Conservation (phyloP, 225 moss, liverwort and hornwort genomes). For the Pseudisothecium myosuroides region DNA sequence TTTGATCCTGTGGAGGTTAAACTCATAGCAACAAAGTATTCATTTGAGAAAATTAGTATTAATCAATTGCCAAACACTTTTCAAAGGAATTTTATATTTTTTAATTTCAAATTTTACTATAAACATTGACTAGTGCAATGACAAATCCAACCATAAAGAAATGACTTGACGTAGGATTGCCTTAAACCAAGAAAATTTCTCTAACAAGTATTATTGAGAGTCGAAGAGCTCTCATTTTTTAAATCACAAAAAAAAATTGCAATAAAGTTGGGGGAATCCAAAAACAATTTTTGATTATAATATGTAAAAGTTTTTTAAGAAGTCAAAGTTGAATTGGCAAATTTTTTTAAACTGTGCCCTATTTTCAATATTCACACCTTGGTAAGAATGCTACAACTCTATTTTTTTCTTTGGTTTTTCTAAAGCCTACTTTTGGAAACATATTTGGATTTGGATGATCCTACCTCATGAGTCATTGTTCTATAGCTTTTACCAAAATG, state of each 20-base stretch:
- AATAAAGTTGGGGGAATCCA: accelerated
- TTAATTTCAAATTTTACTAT: neutral
- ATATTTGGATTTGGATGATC: neutral
- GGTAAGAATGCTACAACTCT: neutral
- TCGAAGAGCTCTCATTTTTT: neutral
- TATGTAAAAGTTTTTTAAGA: neutral
- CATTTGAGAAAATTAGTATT: neutral
- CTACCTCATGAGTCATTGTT: neutral
- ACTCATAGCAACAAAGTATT: neutral
- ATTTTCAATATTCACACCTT: neutral
- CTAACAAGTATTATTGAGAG: neutral
- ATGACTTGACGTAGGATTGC: neutral
- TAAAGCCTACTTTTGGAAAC: accelerated
- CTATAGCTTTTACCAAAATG: neutral
- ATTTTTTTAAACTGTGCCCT: accelerated
- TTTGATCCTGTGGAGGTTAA: neutral
- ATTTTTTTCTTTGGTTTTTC: neutral
- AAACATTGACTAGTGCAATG: neutral
- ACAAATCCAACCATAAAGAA: neutral
- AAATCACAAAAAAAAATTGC: neutral
- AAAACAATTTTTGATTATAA: neutral
- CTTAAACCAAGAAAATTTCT: accelerated
- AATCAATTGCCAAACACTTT: neutral
- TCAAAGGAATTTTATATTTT: neutral
- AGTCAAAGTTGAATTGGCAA: neutral